Base-by-base conservation (phyloP, 2,329 filamentous ascomycete species). In the Hortaea werneckii region DNA sequence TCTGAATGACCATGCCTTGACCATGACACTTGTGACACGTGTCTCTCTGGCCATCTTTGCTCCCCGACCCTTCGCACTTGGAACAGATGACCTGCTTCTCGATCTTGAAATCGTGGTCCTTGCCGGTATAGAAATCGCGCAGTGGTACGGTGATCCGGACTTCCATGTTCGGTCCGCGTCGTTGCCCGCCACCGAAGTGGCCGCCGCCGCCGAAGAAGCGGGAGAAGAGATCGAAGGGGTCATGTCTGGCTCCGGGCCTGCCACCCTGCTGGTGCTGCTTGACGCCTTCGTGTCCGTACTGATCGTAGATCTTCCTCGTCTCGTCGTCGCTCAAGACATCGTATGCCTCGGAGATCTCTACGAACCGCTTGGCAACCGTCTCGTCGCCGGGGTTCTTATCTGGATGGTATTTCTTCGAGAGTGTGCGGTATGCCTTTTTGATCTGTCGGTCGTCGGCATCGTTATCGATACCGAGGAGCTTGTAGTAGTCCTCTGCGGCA, bases 11-110 rank as follows among this genome's bases (percentile, higher is more conserved):
- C 45, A 89, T 74, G n/a, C 92, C 92, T 41, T 85, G 83, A 10
- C 92, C 92, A 35, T 73, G 69, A 63, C 92, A 98, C 54, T 78
- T 73, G 37, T 72, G 66, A 65, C 92, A 98, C 2, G 77, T 85
- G 44, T 95, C 85, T 11, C 58, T 49, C 44, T 84, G 69, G 11
- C 87, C 86, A 64, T 98, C 92, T 44, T 80, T 81, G 43, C 81
- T 84, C 9, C 92, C 92, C 0, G 80, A 82, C 1, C 92, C 92
- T 58, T 90, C 87, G 65, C 92, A 98, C 49, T 83, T 76, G 51
- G 94, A 87, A 67, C 92, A 98, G 50, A 98, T 89, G 57, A 87
- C 83, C 71, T 96, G 90, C 71, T 94, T 94, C 63, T 96, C 87
- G 63, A 95, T 80, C 50, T 81, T 79, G 66, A 98, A 94, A 63